Evolutionary conservation across 495 filamentous ascomycete genomes (phyloP), one percentile per base, ranked within the genome.

Genomic region (Hyaloscypha hepaticicola): DNA sequence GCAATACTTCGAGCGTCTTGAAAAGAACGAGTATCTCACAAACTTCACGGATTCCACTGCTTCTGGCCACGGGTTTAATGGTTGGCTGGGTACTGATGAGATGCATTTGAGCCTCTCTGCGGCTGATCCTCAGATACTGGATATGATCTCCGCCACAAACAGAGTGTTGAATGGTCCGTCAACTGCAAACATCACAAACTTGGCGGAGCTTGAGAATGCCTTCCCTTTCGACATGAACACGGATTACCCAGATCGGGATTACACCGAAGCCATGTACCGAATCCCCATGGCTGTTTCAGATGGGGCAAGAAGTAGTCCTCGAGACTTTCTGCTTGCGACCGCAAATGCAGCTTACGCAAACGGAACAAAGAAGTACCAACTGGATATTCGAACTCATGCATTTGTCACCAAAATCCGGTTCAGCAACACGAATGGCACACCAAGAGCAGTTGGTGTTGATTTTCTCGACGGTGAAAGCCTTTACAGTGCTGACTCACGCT

Each of bases 401-500:
- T 77, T 87, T 58, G 88, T 81, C 16, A 90, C 87, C 21, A 83
- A 81, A 65, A 74, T 90, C 52, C 66, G 69, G 26, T 88, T 89
- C 60, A 78, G 83, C 64, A 74, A 76, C 19, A 68, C 55, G 7
- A 66, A 72, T 6, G 73, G 69, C 2, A 61, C 55, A 7, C 85
- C 86, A 1, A 75, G 75, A 16, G 88, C 88, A 19, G 83, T 77
- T 0, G 88, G 87, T 26, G 79, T 91, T 38, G 82, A 87, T 49
- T 90, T 82, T 70, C 77, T 90, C 2, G 76, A 82, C 52, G 88
- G 87, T 26, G 66, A 82, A 34, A 73, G 78, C 58, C 75, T 90
- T 8, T 90, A 89, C 75, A 75, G 79, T 27, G 87, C 87, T 11
- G 72, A 69, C 60, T 57, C 74, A 7, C 59, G 14, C 28, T 29